Evolutionary conservation across 768 basidiomycete genomes (phyloP).

Genomic region (Mycena vitilis): DNA sequence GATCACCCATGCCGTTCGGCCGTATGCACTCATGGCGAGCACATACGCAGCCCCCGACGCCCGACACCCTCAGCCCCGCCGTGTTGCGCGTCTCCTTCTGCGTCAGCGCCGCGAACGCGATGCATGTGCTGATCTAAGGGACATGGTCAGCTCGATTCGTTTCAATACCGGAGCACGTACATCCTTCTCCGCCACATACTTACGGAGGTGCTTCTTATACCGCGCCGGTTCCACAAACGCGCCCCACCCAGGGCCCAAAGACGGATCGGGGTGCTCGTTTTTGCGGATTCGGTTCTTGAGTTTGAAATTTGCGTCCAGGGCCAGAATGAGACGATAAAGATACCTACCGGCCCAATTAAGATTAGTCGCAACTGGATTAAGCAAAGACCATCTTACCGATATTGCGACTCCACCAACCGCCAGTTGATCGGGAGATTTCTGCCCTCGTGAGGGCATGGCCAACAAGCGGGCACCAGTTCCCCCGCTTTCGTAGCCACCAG

Average conservation of each 20-base stretch:
- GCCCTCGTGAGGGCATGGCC: constrained; percentile 37
- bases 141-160: not conserved
- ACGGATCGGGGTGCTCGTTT: constrained; percentile 21
- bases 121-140: constrained; percentile 35
- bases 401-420: constrained; percentile 15
- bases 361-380: too few relatives aligned
- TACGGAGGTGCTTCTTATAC: constrained; percentile 20
- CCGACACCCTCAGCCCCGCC: constrained; percentile 25
- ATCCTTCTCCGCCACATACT: constrained; percentile 23
- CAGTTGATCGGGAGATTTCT: constrained; percentile 37
- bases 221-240: constrained; percentile 14
- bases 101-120: constrained; percentile 34
- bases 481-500: constrained; percentile 17
- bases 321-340: constrained; percentile 37
- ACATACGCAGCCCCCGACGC: constrained; percentile 33
- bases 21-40: constrained; percentile 35
- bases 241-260: constrained; percentile 28
- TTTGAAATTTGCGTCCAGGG: constrained; percentile 43
- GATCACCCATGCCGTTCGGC: constrained; percentile 37
- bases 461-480: constrained; percentile 34
- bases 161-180: not conserved
- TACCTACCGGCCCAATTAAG: constrained; percentile 22
- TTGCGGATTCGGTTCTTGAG: constrained; percentile 35
- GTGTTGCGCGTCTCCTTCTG: constrained; percentile 36
- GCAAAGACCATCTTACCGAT: not conserved